A percentile compares a stretch with the other conserved stretches of the same genome.
Conservation (phyloP, 2,329 filamentous ascomycete genomes). For the Diaporthe longicolla region DNA sequence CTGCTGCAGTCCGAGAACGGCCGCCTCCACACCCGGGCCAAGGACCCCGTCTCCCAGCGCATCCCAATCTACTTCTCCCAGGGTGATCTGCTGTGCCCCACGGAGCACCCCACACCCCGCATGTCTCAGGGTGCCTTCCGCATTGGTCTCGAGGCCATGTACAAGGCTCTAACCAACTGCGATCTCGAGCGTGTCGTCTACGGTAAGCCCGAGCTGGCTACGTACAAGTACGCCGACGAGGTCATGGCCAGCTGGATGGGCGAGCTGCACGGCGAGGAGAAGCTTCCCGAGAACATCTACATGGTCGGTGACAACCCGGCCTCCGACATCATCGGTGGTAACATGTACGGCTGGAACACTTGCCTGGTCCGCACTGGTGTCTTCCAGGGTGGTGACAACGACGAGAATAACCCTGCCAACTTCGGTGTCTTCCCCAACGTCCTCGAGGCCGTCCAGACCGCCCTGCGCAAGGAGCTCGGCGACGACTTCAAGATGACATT, state of each 20-base stretch:
- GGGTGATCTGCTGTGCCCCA: conserved; percentile 69
- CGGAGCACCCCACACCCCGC: conserved; percentile 74
- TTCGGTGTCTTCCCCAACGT: conserved; percentile 84
- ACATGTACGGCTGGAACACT: conserved; percentile 88
- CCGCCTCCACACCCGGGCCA: conserved; percentile 73
- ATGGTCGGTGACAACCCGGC: conserved; percentile 84
- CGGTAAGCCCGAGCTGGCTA: conserved; percentile 81
- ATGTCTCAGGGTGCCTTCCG: conserved; percentile 84
- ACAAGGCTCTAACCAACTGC: conserved; percentile 76
- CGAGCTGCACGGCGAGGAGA: conserved; percentile 79
- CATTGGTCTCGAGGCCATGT: conserved; percentile 81
- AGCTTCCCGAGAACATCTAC: conserved; percentile 78
- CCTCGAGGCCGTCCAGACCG: conserved; percentile 77
- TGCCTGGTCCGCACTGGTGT: conserved; percentile 84
- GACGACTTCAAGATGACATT: conserved; percentile 81
- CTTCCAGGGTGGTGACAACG: conserved; percentile 82
- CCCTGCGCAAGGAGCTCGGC: conserved; percentile 79
- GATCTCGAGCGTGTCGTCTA: conserved; percentile 83
- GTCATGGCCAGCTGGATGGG: conserved; percentile 83
- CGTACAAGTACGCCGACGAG: conserved; percentile 85
- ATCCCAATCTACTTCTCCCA: conserved; percentile 79
- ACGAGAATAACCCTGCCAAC: conserved; percentile 81
- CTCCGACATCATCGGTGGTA: conserved; percentile 81
- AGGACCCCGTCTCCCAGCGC: conserved; percentile 74
- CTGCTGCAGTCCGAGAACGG: conserved; percentile 78